phyloP scores from a whole-genome alignment of 2,329 filamentous ascomycete genomes.

The Cryphonectria radicalis region DNA sequence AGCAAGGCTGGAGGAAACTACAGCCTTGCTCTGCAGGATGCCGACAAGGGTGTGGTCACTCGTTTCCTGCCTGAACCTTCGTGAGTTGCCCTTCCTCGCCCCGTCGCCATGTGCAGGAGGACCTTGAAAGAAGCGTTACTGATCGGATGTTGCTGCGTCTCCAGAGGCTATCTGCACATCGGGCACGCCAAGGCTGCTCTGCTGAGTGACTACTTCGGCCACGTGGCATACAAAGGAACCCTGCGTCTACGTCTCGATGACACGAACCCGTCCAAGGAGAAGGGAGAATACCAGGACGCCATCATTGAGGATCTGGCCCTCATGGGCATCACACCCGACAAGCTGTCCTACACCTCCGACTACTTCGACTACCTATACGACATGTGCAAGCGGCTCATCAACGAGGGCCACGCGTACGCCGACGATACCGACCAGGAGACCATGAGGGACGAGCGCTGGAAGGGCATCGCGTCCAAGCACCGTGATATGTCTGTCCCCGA shows the following conservation, averaged over 20 bases:
- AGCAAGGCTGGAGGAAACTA: constrained; percentile 84
- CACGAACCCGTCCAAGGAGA: constrained; percentile 97
- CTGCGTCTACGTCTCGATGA: constrained; percentile 94
- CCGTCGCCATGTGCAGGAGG: background rate
- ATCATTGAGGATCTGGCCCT: constrained; percentile 90
- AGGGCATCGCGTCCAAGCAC: constrained; percentile 79
- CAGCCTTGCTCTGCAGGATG: constrained; percentile 83
- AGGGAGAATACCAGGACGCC: constrained; percentile 91
- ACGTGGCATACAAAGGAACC: constrained; percentile 89
- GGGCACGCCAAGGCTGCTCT: constrained; percentile 93
- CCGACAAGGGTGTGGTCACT: constrained; percentile 87
- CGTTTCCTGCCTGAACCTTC: constrained; percentile 94
- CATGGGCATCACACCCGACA: constrained; percentile 90
- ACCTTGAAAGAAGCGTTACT: background rate
- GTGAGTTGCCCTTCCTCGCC: constrained; percentile 48
- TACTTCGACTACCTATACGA: constrained; percentile 94
- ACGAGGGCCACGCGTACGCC: constrained; percentile 85
- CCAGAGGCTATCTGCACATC: constrained; percentile 84
- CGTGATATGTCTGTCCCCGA: constrained; percentile 81
- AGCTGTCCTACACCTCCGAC: constrained; percentile 88
- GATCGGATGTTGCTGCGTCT: background rate
- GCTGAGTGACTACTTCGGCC: constrained; percentile 95
- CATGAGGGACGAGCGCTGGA: constrained; percentile 83
- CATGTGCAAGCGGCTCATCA: constrained; percentile 81
- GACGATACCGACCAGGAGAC: constrained; percentile 91